Percentiles rank a stretch among this genome's conserved stretches.
Evolutionary conservation across 331 rosid species (phyloP).

Genomic region (Acacia concinna): DNA sequence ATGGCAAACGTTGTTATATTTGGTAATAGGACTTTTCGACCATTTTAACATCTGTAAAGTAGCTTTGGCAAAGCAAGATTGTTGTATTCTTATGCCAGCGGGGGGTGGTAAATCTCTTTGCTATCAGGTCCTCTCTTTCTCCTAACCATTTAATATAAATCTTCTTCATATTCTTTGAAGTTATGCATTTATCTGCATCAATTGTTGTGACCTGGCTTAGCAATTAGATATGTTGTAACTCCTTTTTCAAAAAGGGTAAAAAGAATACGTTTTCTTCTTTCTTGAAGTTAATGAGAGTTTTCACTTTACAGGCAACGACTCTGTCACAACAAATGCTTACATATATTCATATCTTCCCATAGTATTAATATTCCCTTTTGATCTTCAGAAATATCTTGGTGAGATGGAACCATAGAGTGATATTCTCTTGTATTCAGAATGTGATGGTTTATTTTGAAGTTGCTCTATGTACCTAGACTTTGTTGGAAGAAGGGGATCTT

Average conservation of each 20-base stretch:
- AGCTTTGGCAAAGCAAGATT: conserved; percentile 73
- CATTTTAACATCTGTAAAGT: conserved; percentile 87
- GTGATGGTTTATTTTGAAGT: background rate
- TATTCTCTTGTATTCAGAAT: conserved; percentile 4
- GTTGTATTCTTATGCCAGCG: conserved; percentile 95
- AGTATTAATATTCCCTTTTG: background rate
- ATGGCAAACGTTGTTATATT: conserved; percentile 89
- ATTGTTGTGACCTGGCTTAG: background rate
- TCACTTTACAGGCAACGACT: background rate
- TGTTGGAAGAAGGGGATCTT: conserved; percentile 21
- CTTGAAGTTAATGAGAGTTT: background rate
- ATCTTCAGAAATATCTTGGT: background rate
- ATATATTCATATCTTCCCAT: background rate
- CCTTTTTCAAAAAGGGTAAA: background rate
- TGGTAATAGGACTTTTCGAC: conserved; percentile 76
- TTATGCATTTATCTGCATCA: conserved; percentile 8
- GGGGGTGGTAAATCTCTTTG: conserved; percentile 99
- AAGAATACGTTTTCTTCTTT: background rate
- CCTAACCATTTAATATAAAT: conserved; percentile 7
- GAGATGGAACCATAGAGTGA: background rate
- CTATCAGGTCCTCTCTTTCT: conserved; percentile 77
- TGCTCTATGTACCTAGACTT: conserved; percentile 10
- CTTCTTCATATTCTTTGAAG: conserved; percentile 15
- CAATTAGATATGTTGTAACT: background rate
- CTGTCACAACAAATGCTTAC: background rate